Conservation (phyloP, 345 rosid genomes). For the Noccaea bulbosa region DNA sequence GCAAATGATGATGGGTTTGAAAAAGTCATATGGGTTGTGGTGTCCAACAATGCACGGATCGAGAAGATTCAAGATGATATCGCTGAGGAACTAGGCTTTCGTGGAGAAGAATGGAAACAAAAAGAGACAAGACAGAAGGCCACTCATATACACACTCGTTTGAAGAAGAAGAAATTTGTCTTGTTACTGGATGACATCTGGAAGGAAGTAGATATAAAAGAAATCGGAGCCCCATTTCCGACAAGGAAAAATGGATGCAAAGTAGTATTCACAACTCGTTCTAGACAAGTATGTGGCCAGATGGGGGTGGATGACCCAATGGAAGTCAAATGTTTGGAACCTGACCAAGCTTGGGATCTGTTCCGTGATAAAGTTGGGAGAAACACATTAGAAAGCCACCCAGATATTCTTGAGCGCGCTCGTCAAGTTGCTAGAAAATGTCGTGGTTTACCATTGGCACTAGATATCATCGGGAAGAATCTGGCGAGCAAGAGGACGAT, state of each 20-base stretch:
- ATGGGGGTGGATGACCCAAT: constrained; percentile 32
- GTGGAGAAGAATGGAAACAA: too few species aligned
- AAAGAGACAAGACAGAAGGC: neutral
- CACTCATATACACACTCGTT: neutral
- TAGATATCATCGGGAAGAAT: neutral
- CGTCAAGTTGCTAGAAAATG: constrained; percentile 4
- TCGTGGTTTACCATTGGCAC: constrained; percentile 14
- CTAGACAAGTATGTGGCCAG: constrained; percentile 8
- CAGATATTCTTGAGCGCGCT: constrained; percentile 3
- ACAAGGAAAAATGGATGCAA: constrained; percentile 22
- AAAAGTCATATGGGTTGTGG: constrained; percentile 25
- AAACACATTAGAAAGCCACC: constrained; percentile 1
- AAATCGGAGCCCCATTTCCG: constrained; percentile 29
- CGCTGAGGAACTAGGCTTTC: neutral
- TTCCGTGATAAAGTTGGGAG: constrained; percentile 7
- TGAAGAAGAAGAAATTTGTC: constrained; percentile 18
- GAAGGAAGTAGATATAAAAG: constrained; percentile 21
- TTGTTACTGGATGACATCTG: constrained; percentile 34
- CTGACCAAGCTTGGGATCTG: constrained; percentile 1
- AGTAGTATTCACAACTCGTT: constrained; percentile 38
- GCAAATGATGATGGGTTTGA: neutral
- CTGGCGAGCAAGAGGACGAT: constrained; percentile 3
- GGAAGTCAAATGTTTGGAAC: constrained; percentile 22
- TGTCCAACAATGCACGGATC: constrained; percentile 15
- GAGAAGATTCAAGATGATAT: constrained; percentile 33